phyloP scores from a whole-genome alignment of 2,329 filamentous ascomycete genomes.

The Sporothrix pallida region DNA sequence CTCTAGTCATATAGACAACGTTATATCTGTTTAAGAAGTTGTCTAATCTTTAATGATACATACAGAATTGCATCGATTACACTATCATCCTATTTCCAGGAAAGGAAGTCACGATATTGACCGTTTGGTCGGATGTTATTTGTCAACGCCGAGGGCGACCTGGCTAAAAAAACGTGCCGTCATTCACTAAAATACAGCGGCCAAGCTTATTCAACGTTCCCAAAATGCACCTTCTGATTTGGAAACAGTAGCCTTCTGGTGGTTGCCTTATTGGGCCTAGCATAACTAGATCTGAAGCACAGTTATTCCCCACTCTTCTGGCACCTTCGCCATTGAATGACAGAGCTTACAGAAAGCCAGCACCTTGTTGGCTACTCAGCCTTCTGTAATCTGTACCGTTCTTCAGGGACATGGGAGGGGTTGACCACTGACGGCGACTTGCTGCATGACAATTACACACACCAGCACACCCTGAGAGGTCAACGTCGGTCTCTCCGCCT shows the following conservation, averaged over 20 bases:
- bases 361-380: conserved; percentile 18
- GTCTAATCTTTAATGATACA: too few relatives aligned
- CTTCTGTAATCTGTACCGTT: conserved; percentile 12
- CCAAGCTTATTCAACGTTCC: conserved; percentile 1
- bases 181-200: conserved; percentile 13
- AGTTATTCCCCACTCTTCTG: conserved; percentile 18
- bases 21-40: too few relatives aligned
- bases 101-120: neutral
- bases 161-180: neutral
- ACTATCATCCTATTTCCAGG: neutral
- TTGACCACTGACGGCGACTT: too few relatives aligned
- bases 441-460: neutral
- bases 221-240: conserved; percentile 1
- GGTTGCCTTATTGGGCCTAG: neutral
- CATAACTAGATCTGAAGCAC: neutral
- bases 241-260: neutral
- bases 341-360: neutral
- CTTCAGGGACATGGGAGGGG: neutral
- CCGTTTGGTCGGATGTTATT: neutral
- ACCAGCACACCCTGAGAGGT: neutral
- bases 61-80: neutral
- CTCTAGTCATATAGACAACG: too few relatives aligned
- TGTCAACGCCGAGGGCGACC: neutral
- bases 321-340: neutral
- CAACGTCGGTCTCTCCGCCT: neutral